Evolutionary conservation across 352 stramenopile genomes (phyloP), one percentile per base, ranked within the genome.

Genomic region (Phytophthora sp.): DNA sequence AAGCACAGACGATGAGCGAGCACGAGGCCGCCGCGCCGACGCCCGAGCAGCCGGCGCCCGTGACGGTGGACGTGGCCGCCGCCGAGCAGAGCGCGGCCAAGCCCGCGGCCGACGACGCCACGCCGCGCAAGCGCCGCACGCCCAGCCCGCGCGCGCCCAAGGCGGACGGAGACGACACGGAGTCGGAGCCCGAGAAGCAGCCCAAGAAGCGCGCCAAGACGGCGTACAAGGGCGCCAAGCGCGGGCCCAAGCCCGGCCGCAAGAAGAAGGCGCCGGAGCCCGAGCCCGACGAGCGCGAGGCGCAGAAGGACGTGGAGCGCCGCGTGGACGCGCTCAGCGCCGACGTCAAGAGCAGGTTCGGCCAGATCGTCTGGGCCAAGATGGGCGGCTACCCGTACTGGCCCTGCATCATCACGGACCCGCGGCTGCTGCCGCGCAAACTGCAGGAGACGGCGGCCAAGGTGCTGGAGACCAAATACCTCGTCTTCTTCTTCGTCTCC

Each of bases 381-480:
- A 95, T 95, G 84, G 72, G 69, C 7, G 77, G 87, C 3, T 95
- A 86, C 48, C 87, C 87, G 32, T 95, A 87, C 69, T 95, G 87
- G 87, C 87, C 87, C 18, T 83, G 72, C 23, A 65, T 94, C 38
- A 89, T 95, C 51, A 82, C 74, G 17, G 81, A 93, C 44, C 87
- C 84, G 17, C 67, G 76, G 1, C 58, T 77, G 23, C 41, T 93
- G 44, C 67, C 76, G 2, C 1, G 18, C n/a, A 77, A 81, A n/a
- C 48, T 84, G 4, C 82, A 89, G 37, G 58, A 70, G 8, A 56
- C 44, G 5, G 79, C 72, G 2, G 30, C 87, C 35, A 89, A 91
- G 53, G 59, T 72, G n/a, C 26, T 92, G 31, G 82, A 89, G 21
- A 79, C 72, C 12, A 90, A 92, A 54, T 92, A 78, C 56, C 57